Evolutionary conservation across 208 protist genomes (phyloP).

Genomic region (Crithidia acanthocephali): DNA sequence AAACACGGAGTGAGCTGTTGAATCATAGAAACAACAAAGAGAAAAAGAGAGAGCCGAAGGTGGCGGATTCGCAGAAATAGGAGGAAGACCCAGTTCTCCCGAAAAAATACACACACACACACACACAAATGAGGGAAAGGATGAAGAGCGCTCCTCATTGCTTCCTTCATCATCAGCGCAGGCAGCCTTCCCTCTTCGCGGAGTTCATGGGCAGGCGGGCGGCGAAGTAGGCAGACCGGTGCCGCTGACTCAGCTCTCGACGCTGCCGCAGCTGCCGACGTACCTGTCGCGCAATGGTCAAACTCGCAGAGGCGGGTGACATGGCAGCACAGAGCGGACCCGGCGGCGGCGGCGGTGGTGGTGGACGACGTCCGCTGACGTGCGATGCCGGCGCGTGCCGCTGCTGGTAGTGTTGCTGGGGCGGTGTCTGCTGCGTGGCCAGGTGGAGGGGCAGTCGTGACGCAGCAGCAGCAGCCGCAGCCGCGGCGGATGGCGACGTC

Average conservation of each 20-base stretch:
- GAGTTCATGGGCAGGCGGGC: conserved; percentile 4
- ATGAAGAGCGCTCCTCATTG: no score
- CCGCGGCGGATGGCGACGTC: no score
- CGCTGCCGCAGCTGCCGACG: conserved; percentile 14
- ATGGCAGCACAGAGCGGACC: conserved; percentile 23
- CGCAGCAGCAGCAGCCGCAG: no score
- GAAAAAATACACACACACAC: conserved; percentile 96
- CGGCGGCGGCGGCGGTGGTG: conserved; percentile 4
- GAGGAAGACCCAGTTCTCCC: no score
- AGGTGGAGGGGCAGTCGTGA: not conserved
- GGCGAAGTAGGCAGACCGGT: conserved; percentile 6
- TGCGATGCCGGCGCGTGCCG: no score
- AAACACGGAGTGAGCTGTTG: conserved; percentile 98
- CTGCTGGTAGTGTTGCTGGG: not conserved
- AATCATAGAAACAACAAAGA: no score
- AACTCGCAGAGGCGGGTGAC: not conserved
- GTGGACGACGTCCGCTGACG: no score
- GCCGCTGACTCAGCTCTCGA: conserved; percentile 2
- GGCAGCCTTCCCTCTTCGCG: not conserved
- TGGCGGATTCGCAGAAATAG: conserved; percentile 99
- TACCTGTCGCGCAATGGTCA: conserved; percentile 16
- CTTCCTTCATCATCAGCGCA: no score
- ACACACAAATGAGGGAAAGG: no score
- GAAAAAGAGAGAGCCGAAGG: no score
- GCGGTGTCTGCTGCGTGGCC: not conserved